These are phyloP conservation scores for Groenewaldozyma tartarivorans DNA, from an alignment of 805 yeast species.

Conservation along the genomic window DNA sequence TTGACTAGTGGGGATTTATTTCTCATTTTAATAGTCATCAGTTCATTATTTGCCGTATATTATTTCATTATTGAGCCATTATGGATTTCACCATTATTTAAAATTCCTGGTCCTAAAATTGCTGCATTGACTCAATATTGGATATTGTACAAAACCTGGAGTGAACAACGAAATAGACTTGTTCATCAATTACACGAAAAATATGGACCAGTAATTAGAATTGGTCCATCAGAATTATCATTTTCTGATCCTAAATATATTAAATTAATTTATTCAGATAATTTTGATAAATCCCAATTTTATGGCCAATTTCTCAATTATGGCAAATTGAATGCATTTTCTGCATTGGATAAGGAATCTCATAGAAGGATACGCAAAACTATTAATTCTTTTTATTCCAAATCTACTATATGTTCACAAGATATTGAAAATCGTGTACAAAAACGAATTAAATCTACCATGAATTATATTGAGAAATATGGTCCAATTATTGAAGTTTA, in stretches of 20 bases:
- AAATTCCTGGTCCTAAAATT: conserved; percentile 15
- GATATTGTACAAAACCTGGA: conserved; percentile 35
- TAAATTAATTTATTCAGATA: conserved; percentile 45
- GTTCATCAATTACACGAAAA: conserved; percentile 42
- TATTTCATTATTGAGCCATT: not conserved
- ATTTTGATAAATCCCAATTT: conserved; percentile 45
- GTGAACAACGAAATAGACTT: conserved; percentile 39
- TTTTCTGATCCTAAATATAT: conserved; percentile 42
- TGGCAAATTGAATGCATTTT: conserved; percentile 50
- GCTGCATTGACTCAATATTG: conserved; percentile 11
- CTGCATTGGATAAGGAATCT: conserved; percentile 38
- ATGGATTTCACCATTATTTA: conserved; percentile 2
- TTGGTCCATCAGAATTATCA: conserved; percentile 54
- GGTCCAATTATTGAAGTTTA: conserved; percentile 38
- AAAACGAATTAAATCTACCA: conserved; percentile 25
- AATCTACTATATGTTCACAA: conserved; percentile 29
- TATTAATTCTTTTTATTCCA: conserved; percentile 37
- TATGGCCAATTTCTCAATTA: conserved; percentile 53
- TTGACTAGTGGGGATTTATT: not conserved
- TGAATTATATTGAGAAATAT: conserved; percentile 18
- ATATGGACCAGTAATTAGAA: conserved; percentile 55
- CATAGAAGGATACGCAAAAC: conserved; percentile 38
- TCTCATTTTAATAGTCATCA: not conserved
- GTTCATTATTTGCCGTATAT: not conserved
- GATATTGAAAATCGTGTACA: conserved; percentile 29